Base-by-base conservation (phyloP, 257 asterid species). In the Echium plantagineum region DNA sequence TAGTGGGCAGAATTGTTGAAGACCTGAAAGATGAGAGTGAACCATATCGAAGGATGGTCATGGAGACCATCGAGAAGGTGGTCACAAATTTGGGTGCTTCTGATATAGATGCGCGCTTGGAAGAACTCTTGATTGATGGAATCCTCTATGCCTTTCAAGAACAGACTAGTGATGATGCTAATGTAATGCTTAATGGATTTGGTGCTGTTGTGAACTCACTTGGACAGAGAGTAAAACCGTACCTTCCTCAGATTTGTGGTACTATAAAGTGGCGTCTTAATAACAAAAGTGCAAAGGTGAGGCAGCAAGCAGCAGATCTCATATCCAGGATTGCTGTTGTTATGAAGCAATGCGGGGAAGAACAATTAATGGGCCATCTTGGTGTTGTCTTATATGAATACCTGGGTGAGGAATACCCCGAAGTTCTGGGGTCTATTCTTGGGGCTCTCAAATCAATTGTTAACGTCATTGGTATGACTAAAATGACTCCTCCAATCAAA, bases 61-160 rank as follows among this genome's bases (percentile, higher is more conserved):
- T 89, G 97, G 97, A 89, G 77, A 89, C 97, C 15, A 86, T 89
- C 54, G 97, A 86, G 82, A 89, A 86, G 71, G 97, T 89, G 74
- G 97, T 89, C n/a, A 75, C 85, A 8, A 89, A 89, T 69, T 74
- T 89, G 67, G 95, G 97, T 60, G 88, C 94, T 24, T 86, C 95
- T 24, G 26, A 89, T 72, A 86, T 89, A 42, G 94, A 89, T 79
- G 69, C 87, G 38, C 97, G 97, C 31, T 66, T 89, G 48, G 95
- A 85, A 72, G 94, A 89, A 74, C 80, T 89, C 31, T 73, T 89
- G 62, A 89, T 89, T 15, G 96, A 89, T 73, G 96, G 95, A 21
- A 89, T 89, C 66, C 82, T 85, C 8, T 85, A 89, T 24, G 26
- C 26, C 26, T 24, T 24, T 24, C 26, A 89, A 69, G 96, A 89